Percentiles rank a stretch among this genome's conserved stretches.
phyloP scores from a whole-genome alignment of 805 yeast genomes.

The Saturnispora gosingensis region DNA sequence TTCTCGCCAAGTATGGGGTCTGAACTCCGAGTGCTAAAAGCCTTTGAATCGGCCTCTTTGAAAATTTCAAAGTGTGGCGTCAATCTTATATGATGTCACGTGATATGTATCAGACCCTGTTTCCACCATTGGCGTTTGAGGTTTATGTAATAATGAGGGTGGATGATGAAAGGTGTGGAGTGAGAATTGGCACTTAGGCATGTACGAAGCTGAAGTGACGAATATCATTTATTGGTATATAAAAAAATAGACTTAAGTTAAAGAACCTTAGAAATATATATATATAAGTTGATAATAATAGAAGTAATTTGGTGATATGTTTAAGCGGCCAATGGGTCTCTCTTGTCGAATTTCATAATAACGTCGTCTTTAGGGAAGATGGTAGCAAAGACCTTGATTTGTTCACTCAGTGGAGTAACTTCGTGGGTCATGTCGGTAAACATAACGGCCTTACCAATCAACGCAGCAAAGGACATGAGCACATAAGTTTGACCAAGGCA shows the following conservation, averaged over 20 bases:
- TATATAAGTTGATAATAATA: not conserved
- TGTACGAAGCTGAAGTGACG: not conserved
- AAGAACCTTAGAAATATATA: not conserved
- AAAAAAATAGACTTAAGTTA: not conserved
- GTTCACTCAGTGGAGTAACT: constrained; percentile 77
- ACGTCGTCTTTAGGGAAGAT: constrained; percentile 97
- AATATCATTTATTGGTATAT: not conserved
- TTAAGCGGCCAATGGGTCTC: constrained; percentile 40
- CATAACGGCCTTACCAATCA: constrained; percentile 87
- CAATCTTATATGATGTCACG: constrained; percentile 5
- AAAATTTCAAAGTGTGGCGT: not conserved
- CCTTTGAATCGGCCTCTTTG: not conserved
- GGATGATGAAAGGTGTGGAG: not conserved
- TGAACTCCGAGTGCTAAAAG: constrained; percentile 3
- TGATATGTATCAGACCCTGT: not conserved
- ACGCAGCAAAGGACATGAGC: constrained; percentile 75
- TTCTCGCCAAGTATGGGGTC: constrained; percentile 4
- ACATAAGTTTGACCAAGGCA: constrained; percentile 95
- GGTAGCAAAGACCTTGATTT: constrained; percentile 93
- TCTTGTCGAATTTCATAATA: constrained; percentile 58
- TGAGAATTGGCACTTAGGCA: no score
- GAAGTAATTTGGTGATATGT: not conserved
- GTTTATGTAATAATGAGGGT: not conserved
- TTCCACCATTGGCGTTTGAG: not conserved
- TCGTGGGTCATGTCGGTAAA: constrained; percentile 73